Evolutionary conservation across 306 rosid genomes (phyloP).

Genomic region (Cucurbita maxima): DNA sequence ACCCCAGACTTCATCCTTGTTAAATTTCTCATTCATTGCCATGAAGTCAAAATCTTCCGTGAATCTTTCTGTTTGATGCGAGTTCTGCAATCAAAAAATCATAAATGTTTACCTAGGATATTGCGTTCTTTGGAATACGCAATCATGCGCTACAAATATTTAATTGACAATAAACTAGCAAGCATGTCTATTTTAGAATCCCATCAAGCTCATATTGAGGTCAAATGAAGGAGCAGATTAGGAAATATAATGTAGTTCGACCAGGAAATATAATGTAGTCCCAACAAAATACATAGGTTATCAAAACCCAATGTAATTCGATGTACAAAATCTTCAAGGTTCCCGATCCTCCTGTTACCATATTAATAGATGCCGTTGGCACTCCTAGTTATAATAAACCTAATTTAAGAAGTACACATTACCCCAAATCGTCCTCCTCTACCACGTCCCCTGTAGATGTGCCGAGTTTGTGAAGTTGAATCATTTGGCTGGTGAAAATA

Average conservation of each 20-base stretch:
- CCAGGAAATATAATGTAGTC: no score
- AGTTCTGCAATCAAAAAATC: slow-evolving; percentile 35
- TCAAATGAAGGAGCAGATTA: not conserved
- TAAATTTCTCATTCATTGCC: slow-evolving; percentile 96
- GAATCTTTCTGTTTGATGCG: slow-evolving; percentile 43
- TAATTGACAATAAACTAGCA: not conserved
- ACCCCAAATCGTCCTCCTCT: slow-evolving; percentile 75
- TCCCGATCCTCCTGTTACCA: not conserved
- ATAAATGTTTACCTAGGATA: slow-evolving; percentile 2
- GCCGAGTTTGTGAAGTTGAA: slow-evolving; percentile 32
- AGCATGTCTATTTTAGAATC: not conserved
- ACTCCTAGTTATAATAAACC: not conserved
- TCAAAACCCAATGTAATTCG: not conserved
- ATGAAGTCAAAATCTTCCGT: slow-evolving; percentile 88
- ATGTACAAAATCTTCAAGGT: no score
- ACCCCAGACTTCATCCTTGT: slow-evolving; percentile 99
- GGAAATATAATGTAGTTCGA: not conserved
- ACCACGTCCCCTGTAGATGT: slow-evolving; percentile 56
- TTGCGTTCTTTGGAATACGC: not conserved
- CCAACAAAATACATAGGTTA: not conserved
- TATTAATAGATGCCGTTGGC: not conserved
- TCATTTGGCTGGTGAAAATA: slow-evolving; percentile 36
- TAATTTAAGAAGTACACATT: slow-evolving; percentile 11
- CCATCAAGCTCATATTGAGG: not conserved
- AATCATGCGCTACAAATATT: not conserved